phyloP scores from a whole-genome alignment of 495 filamentous ascomycete genomes.

The Bombardia bombarda region DNA sequence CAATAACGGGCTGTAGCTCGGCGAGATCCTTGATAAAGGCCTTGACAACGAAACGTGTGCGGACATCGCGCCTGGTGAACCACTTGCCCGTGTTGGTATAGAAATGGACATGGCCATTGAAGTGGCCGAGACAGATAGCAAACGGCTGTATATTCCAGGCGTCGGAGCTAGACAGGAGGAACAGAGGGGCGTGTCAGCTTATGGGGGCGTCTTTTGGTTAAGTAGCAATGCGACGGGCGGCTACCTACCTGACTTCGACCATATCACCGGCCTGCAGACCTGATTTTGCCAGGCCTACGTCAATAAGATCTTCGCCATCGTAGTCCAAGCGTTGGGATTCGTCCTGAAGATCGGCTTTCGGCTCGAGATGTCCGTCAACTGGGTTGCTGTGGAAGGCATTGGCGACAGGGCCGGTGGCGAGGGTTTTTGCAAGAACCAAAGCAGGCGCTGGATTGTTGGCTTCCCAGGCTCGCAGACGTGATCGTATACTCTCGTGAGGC shows the following conservation, averaged over 20 bases:
- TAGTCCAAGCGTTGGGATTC: too few species aligned
- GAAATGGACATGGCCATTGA: constrained; percentile 58
- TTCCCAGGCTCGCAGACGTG: constrained; percentile 50
- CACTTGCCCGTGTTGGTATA: constrained; percentile 68
- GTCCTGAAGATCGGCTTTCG: constrained; percentile 23
- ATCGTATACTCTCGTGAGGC: constrained; percentile 28
- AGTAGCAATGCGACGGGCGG: too few species aligned
- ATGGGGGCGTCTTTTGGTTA: too few species aligned
- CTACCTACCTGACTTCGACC: constrained; percentile 54
- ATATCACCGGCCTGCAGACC: constrained; percentile 64
- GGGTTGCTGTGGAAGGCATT: constrained; percentile 11
- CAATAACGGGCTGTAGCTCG: constrained; percentile 50
- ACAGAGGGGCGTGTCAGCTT: too few species aligned
- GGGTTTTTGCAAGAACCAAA: not conserved
- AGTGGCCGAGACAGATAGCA: constrained; percentile 61
- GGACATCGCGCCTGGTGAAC: constrained; percentile 43
- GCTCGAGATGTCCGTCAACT: constrained; percentile 6
- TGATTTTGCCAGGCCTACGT: constrained; percentile 21
- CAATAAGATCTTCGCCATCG: constrained; percentile 32
- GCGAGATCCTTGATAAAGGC: constrained; percentile 47
- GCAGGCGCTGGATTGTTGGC: constrained; percentile 28
- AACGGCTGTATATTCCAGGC: constrained; percentile 37
- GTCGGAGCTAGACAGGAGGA: too few species aligned
- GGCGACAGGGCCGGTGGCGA: too few species aligned
- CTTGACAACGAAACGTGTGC: constrained; percentile 55